These are phyloP conservation scores for Paraglomus brasilianum DNA, from an alignment of 192 early-diverging fungal species.

Conservation along the genomic window DNA sequence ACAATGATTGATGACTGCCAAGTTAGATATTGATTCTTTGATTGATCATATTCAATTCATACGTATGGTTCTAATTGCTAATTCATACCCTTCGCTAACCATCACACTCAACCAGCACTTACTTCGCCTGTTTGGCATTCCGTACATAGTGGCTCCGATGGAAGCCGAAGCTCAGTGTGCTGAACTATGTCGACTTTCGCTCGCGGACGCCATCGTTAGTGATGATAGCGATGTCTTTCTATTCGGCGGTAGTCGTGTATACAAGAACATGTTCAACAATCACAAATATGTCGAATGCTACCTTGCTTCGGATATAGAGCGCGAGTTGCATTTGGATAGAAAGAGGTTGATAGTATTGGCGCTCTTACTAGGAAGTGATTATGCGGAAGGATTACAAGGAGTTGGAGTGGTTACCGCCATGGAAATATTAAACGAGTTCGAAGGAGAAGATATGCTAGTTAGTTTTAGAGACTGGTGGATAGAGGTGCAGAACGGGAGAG, in stretches of 20 bases:
- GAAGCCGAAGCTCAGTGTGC: conserved; percentile 99
- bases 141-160: conserved; percentile 89
- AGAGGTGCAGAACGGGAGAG: conserved; percentile 43
- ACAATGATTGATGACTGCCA: conserved; percentile 75
- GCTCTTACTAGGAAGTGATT: conserved; percentile 95
- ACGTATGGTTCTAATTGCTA: background rate
- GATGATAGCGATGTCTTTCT: conserved; percentile 98
- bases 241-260: conserved; percentile 80
- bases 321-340: conserved; percentile 66
- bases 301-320: conserved; percentile 56
- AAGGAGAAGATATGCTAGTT: conserved; percentile 45
- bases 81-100: background rate
- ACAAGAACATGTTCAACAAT: conserved; percentile 92
- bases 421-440: conserved; percentile 84
- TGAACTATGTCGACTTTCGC: conserved; percentile 45
- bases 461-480: conserved; percentile 61
- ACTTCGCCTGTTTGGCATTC: conserved; percentile 88
- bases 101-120: conserved; percentile 56
- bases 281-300: conserved; percentile 90
- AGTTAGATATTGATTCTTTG: conserved; percentile 32
- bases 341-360: conserved; percentile 80
- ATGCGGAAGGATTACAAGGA: conserved; percentile 85
- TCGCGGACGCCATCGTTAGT: conserved; percentile 94
- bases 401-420: conserved; percentile 85
- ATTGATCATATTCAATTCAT: background rate